Percentiles rank a stretch among this genome's conserved stretches.
These are phyloP conservation scores for Thielaviopsis musarum DNA, from an alignment of 2,329 filamentous ascomycete species.

Conservation along the genomic window DNA sequence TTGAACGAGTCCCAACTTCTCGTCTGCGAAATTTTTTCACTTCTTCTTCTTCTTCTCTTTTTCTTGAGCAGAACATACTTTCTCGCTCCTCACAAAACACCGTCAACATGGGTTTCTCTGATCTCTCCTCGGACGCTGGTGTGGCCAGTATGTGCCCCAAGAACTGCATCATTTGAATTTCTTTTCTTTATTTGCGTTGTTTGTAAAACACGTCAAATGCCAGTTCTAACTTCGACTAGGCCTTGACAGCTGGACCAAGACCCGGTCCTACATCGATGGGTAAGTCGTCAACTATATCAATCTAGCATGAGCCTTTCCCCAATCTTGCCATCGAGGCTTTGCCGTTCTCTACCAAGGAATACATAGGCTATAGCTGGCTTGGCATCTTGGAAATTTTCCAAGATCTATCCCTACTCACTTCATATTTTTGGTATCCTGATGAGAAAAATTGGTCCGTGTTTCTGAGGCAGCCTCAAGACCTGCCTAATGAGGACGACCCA, in stretches of 20 bases:
- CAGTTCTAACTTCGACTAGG: constrained; percentile 25
- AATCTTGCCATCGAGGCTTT: neutral
- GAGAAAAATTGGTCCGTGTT: constrained; percentile 92
- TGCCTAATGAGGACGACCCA: constrained; percentile 61
- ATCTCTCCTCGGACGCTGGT: constrained; percentile 49
- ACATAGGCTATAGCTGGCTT: neutral
- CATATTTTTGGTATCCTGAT: constrained; percentile 29
- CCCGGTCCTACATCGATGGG: constrained; percentile 70
- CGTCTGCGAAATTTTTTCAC: constrained; percentile 14
- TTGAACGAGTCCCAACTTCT: constrained; percentile 14
- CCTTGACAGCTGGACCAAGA: constrained; percentile 57
- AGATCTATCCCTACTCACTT: neutral
- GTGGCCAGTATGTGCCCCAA: constrained; percentile 25
- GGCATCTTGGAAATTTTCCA: neutral
- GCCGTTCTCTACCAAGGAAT: neutral
- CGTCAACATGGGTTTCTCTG: constrained; percentile 50
- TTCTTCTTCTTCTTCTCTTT: constrained; percentile 15
- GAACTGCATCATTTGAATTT: constrained; percentile 13
- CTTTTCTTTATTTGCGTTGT: constrained; percentile 8
- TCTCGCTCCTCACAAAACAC: constrained; percentile 16
- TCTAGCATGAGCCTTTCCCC: neutral
- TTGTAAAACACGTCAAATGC: constrained; percentile 12
- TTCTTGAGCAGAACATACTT: constrained; percentile 13
- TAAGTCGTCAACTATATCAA: constrained; percentile 31
- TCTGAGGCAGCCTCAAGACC: constrained; percentile 86